Conservation (phyloP, 1,139 yeast genomes). For the Yamadazyma taylorii region DNA sequence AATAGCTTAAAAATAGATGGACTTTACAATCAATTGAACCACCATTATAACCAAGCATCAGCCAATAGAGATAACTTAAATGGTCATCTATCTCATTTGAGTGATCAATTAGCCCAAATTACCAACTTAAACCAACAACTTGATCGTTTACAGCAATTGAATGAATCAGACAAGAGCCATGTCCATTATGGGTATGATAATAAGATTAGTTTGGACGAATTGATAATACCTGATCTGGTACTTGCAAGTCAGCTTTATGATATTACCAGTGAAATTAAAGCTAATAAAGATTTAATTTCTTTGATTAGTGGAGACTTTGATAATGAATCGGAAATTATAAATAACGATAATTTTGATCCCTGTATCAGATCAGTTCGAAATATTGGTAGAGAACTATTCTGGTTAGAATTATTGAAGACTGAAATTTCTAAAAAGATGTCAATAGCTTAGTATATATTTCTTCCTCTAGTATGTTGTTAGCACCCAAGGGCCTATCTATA, state of each 20-base stretch:
- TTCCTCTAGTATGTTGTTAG: no score
- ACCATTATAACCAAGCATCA: conserved; percentile 39
- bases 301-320: conserved; percentile 55
- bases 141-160: conserved; percentile 23
- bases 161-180: conserved; percentile 20
- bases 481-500: no score
- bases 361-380: conserved; percentile 60
- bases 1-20: conserved; percentile 27
- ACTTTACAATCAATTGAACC: conserved; percentile 32
- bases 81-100: conserved; percentile 34
- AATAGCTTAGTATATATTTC: neutral
- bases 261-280: conserved; percentile 63
- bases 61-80: conserved; percentile 36
- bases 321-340: conserved; percentile 34
- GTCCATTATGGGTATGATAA: conserved; percentile 19
- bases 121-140: conserved; percentile 27
- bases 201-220: conserved; percentile 30
- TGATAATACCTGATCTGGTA: conserved; percentile 43
- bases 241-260: conserved; percentile 55
- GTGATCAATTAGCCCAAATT: conserved; percentile 29
- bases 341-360: conserved; percentile 42
- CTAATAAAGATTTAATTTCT: conserved; percentile 65
- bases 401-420: conserved; percentile 40
- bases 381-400: conserved; percentile 76
- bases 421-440: conserved; percentile 29